These are phyloP conservation scores for Tausonia pullulans DNA, from an alignment of 1,284 basidiomycete genomes.

Conservation along the genomic window DNA sequence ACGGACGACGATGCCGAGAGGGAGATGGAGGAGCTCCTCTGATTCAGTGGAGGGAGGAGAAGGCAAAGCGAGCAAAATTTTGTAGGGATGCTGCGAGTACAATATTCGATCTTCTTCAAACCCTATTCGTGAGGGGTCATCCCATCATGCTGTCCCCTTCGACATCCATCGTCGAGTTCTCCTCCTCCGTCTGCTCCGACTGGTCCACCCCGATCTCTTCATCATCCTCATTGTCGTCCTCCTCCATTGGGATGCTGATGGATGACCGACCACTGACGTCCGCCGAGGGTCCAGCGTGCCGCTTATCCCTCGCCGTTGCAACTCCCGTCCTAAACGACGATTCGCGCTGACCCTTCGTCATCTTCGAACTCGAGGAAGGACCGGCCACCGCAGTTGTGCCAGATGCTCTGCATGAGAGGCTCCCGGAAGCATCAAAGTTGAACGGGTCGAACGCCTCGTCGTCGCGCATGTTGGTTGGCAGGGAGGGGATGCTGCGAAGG, in stretches of 20 bases:
- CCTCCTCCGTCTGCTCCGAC: not conserved
- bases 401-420: not conserved
- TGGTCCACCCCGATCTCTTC: slow-evolving; percentile 3
- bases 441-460: slow-evolving; percentile 30
- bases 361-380: slow-evolving; percentile 7
- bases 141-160: slow-evolving; percentile 18
- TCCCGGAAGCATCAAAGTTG: slow-evolving; percentile 24
- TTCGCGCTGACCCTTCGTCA: not conserved
- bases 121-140: too few species aligned
- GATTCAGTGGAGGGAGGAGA: too few species aligned
- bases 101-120: too few species aligned
- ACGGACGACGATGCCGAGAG: too few species aligned
- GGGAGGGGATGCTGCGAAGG: slow-evolving; percentile 27
- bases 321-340: too few species aligned
- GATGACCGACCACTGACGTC: not conserved
- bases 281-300: too few species aligned
- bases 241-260: not conserved
- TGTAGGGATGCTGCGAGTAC: too few species aligned
- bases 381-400: not conserved
- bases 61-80: too few species aligned
- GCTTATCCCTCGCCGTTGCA: too few species aligned
- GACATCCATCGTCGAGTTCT: slow-evolving; percentile 6
- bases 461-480: slow-evolving; percentile 26
- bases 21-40: too few species aligned
- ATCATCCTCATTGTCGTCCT: not conserved